phyloP scores from a whole-genome alignment of 2,329 filamentous ascomycete genomes.

The Basipetospora sp. region DNA sequence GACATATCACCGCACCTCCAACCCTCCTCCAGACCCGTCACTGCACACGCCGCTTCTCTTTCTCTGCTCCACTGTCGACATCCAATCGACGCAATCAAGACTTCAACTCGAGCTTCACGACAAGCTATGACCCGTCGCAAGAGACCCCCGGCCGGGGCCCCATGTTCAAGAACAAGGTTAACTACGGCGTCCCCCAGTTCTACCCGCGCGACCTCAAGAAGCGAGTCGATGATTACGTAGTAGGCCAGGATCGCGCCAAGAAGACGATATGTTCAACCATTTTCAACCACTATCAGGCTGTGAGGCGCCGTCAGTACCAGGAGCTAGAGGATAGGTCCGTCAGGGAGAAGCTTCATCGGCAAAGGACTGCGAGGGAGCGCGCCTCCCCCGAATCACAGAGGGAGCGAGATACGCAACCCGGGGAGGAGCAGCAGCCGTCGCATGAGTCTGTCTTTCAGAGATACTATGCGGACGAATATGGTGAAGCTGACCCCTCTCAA shows the following conservation, averaged over 20 bases:
- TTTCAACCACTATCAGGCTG: slow-evolving; percentile 89
- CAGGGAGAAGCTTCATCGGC: slow-evolving; percentile 52
- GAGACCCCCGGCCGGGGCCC: slow-evolving; percentile 39
- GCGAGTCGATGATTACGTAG: slow-evolving; percentile 87
- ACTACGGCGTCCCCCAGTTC: slow-evolving; percentile 46
- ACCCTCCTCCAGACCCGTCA: slow-evolving; percentile 6
- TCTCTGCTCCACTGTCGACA: slow-evolving; percentile 9
- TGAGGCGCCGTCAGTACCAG: slow-evolving; percentile 63
- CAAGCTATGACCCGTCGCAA: slow-evolving; percentile 40
- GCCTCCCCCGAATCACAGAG: slow-evolving; percentile 15
- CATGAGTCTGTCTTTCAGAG: slow-evolving; percentile 8
- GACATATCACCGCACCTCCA: slow-evolving; percentile 4
- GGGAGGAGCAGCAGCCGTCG: slow-evolving; percentile 12
- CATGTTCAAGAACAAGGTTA: slow-evolving; percentile 40
- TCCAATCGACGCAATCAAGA: slow-evolving; percentile 27
- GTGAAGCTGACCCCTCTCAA: neutral
- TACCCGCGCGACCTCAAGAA: slow-evolving; percentile 64
- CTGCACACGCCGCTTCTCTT: slow-evolving; percentile 11
- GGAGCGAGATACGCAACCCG: slow-evolving; percentile 1
- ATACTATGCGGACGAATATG: slow-evolving; percentile 4
- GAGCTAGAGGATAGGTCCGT: slow-evolving; percentile 49
- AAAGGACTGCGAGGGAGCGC: slow-evolving; percentile 56
- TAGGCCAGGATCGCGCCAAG: slow-evolving; percentile 88
- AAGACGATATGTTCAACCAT: slow-evolving; percentile 85
- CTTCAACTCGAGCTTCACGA: slow-evolving; percentile 44